Evolutionary conservation across 495 filamentous ascomycete species (phyloP).

Genomic region (Thozetella sp.): DNA sequence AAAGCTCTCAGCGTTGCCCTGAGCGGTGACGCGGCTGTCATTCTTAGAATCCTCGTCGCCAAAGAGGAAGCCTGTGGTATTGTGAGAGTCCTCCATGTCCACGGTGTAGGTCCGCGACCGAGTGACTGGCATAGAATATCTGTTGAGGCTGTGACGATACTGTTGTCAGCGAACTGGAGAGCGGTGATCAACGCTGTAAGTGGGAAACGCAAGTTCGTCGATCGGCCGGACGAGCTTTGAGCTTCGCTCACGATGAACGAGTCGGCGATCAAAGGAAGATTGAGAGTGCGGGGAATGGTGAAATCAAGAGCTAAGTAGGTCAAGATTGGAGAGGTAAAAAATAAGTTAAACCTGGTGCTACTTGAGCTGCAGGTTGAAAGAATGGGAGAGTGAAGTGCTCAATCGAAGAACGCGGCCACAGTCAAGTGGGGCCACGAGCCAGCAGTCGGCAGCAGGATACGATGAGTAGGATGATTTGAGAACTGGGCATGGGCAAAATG

Average conservation of each 20-base stretch:
- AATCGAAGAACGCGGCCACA: too few species aligned
- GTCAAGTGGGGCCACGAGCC: too few species aligned
- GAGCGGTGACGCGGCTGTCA: constrained; percentile 63
- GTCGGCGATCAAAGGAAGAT: background rate
- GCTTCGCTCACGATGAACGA: too few species aligned
- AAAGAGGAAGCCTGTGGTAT: constrained; percentile 82
- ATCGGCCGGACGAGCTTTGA: too few species aligned
- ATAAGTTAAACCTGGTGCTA: too few species aligned
- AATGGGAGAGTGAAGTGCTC: background rate
- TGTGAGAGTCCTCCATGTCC: constrained; percentile 63
- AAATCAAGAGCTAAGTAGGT: background rate
- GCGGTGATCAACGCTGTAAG: constrained; percentile 4
- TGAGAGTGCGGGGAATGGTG: background rate
- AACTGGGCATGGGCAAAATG: too few species aligned
- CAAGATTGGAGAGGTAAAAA: background rate
- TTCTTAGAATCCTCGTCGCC: constrained; percentile 72
- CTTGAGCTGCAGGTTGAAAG: too few species aligned
- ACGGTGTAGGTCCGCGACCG: constrained; percentile 60
- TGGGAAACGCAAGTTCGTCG: background rate
- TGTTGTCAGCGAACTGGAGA: constrained; percentile 13
- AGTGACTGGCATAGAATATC: constrained; percentile 88
- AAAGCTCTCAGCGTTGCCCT: constrained; percentile 80
- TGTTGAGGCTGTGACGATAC: constrained; percentile 61
- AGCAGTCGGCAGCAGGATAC: too few species aligned
- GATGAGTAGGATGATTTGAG: too few species aligned